Conservation (phyloP, 352 stramenopile species). For the Elongisporangium prolatum region DNA sequence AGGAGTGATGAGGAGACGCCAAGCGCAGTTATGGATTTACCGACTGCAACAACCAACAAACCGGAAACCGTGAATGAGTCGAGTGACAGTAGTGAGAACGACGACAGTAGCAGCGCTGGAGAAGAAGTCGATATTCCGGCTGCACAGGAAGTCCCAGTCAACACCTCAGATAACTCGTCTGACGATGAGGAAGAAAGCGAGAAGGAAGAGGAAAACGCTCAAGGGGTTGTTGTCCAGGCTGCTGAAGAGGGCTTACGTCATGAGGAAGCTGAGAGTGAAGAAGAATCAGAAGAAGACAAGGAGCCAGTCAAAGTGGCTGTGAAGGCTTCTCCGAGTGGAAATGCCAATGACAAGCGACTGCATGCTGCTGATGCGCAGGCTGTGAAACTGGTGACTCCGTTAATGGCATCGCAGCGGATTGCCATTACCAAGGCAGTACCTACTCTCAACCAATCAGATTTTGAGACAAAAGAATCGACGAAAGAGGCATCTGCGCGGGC, state of each 20-base stretch:
- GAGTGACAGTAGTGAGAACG: not conserved
- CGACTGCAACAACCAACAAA: not conserved
- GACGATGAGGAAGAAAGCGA: not conserved
- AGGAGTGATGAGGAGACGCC: not conserved
- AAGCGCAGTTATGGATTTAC: not conserved
- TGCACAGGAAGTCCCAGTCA: not conserved
- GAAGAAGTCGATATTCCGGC: not conserved
- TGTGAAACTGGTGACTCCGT: not conserved
- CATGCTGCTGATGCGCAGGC: not conserved
- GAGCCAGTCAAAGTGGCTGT: not conserved
- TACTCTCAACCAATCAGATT: not conserved
- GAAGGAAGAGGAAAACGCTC: not conserved
- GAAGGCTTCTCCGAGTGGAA: not conserved
- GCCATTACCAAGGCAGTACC: not conserved
- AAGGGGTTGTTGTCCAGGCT: not conserved
- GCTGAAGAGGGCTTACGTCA: not conserved
- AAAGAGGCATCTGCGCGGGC: constrained; percentile 7
- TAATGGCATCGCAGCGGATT: not conserved
- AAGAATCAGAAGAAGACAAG: not conserved
- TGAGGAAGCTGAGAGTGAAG: not conserved
- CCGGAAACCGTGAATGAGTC: not conserved
- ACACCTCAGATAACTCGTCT: not conserved
- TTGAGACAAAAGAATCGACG: constrained; percentile 1
- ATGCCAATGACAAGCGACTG: not conserved
- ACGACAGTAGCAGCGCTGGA: not conserved